Evolutionary conservation across 306 rosid genomes (phyloP).

Genomic region (Rosa multiflora): DNA sequence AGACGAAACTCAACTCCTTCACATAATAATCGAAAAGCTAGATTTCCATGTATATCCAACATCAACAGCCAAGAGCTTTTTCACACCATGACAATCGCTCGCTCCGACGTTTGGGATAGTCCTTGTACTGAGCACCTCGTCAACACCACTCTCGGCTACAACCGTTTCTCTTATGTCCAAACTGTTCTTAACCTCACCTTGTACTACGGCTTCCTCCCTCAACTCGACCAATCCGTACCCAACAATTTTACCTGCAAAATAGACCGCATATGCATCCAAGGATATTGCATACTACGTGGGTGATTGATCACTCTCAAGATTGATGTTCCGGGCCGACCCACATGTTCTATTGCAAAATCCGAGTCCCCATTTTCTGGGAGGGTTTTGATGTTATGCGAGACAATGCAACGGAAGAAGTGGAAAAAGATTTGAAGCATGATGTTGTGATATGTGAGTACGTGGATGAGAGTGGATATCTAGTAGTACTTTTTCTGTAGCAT

Average conservation of each 20-base stretch:
- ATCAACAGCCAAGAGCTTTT: neutral
- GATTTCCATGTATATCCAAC: neutral
- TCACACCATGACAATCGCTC: conserved; percentile 18
- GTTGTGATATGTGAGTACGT: too few relatives aligned
- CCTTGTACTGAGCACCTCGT: neutral
- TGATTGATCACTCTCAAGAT: neutral
- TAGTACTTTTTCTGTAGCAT: too few relatives aligned
- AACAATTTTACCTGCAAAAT: conserved; percentile 11
- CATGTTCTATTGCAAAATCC: neutral
- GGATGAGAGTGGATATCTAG: too few relatives aligned
- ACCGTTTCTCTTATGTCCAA: neutral
- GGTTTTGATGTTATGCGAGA: neutral
- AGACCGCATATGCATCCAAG: accelerated
- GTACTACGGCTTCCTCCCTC: conserved; percentile 13
- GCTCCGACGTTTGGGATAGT: neutral
- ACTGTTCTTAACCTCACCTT: conserved; percentile 16
- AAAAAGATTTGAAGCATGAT: neutral
- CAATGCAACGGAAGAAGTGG: conserved; percentile 1
- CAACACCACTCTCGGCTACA: neutral
- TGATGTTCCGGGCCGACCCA: too few relatives aligned
- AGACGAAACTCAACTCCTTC: accelerated
- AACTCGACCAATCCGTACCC: accelerated
- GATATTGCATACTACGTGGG: neutral
- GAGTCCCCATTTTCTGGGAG: conserved; percentile 20
- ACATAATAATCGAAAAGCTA: neutral